Base-by-base conservation (phyloP, 139 green algal species). In the Chlamydomonas urium region DNA sequence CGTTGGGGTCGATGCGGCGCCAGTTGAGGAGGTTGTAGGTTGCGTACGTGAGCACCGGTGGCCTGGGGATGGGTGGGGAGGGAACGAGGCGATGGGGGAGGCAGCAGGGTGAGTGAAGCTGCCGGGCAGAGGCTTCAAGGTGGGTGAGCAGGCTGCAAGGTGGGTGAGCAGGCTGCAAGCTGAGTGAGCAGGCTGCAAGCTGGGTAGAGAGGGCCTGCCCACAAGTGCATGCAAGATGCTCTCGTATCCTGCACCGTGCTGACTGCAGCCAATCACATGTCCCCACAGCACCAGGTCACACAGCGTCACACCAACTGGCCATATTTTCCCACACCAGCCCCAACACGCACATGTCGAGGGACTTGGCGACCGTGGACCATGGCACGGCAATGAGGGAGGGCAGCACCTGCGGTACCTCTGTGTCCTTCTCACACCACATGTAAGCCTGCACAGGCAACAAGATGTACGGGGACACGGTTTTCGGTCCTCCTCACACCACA, bases 1-100 rank as follows among this genome's bases (percentile, higher is more conserved):
- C 59, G 2, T 62, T 32, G 1, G 75, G 61, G 37, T 85, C 72
- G 36, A 86, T 32, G 1, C 80, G 73, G 47, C 69, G 63, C 75
- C 75, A 86, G 66, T 86, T 86, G 42, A 71, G 61, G 33, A 83
- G 71, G 47, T 83, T 86, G 72, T 83, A 82, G 35, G 81, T 78
- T 10, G 81, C 71, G 47, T 86, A 83, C 8, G 76, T 62, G 24
- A 86, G 56, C 48, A 83, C 74, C 1, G 81, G 74, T 3, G 74
- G 81, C 77, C 10, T 53, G 42, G 42, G 14, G 42, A 53, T 53
- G 42, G 10, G 42, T 53, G 42, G 10, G 42, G 10, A 53, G n/a
- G n/a, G n/a, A n/a, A n/a, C n/a, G n/a, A n/a, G 42, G 42, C 42
- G 42, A 17, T 53, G 42, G 42, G 42, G 42, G 42, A 17, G 42